phyloP scores from a whole-genome alignment of 2,329 filamentous ascomycete species.

The Botrytis squamosa region DNA sequence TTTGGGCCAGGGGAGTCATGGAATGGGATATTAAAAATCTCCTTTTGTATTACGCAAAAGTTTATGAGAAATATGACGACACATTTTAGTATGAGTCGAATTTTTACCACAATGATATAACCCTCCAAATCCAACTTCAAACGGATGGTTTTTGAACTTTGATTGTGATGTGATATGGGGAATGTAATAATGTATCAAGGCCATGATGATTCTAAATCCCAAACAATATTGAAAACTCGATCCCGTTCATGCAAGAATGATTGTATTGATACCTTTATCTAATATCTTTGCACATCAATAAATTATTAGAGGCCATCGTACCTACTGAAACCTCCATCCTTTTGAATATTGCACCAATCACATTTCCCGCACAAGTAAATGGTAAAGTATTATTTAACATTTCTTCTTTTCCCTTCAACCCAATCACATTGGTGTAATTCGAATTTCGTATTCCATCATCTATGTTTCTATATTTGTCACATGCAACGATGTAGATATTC shows the following conservation, averaged over 20 bases:
- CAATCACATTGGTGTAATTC: background rate
- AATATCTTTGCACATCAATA: background rate
- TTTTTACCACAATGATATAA: slow-evolving; percentile 33
- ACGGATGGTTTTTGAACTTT: slow-evolving; percentile 4
- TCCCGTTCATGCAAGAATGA: background rate
- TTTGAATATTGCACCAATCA: background rate
- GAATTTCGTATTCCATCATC: background rate
- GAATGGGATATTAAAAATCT: slow-evolving; percentile 35
- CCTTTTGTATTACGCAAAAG: slow-evolving; percentile 31
- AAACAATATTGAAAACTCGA: background rate
- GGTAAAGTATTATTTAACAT: too few species aligned
- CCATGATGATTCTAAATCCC: background rate
- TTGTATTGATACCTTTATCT: background rate
- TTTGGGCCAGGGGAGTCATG: slow-evolving; percentile 31
- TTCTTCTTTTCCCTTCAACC: background rate
- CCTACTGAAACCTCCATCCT: background rate
- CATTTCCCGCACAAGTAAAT: background rate
- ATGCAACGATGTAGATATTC: background rate
- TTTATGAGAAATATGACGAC: slow-evolving; percentile 31
- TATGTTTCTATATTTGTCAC: background rate
- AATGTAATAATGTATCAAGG: background rate
- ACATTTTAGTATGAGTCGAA: slow-evolving; percentile 37
- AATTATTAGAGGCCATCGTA: background rate
- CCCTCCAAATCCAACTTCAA: slow-evolving; percentile 12
- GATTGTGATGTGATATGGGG: background rate